Evolutionary conservation across 768 basidiomycete species (phyloP), one percentile per base, ranked within the genome.

Genomic region (Tulasnella sp.): DNA sequence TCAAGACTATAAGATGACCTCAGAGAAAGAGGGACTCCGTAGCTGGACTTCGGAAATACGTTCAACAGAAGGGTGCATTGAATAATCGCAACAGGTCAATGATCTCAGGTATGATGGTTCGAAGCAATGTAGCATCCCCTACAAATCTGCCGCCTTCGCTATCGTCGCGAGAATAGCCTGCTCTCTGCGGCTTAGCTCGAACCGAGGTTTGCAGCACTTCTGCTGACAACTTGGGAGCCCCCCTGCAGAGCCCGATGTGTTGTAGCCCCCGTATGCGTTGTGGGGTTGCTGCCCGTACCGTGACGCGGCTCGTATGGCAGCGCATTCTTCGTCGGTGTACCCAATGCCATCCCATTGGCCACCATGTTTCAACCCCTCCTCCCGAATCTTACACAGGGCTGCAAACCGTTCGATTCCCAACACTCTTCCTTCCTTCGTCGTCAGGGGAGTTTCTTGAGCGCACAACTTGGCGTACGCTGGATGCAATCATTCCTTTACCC

Each of bases 391-490:
- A 46, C 69, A 46, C 15, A 77, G 15, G 40, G 69, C 77, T 15
- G 77, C 77, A 44, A 44, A 77, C 39, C 67, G 4, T 15, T 77
- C 69, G 46, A 70, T 2, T 13, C 77, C 77, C 29, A 77, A 23
- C 37, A 23, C 15, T n/a, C 16, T 35, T 9, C 77, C 77, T 44
- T 77, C 77, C 13, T 70, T 40, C 29, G 48, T 70, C 18, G 77
- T 77, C 26, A 72, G 29, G 0, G 77, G 37, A 0, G 35, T 39
- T 11, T 2, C 70, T 37, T 40, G 23, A 4, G 39, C 69, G 70
- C 77, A 77, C 15, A 77, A 69, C 40, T 39, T 32, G 55, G 39
- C 55, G 26, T 70, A 77, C 23, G 77, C 69, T 18, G 77, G 77
- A 26, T 70, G 18, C 67, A 77, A 39, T 70, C 77, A 77, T 35